Evolutionary conservation across 192 early-diverging fungal genomes (phyloP).

Genomic region (Funneliformis mosseae): DNA sequence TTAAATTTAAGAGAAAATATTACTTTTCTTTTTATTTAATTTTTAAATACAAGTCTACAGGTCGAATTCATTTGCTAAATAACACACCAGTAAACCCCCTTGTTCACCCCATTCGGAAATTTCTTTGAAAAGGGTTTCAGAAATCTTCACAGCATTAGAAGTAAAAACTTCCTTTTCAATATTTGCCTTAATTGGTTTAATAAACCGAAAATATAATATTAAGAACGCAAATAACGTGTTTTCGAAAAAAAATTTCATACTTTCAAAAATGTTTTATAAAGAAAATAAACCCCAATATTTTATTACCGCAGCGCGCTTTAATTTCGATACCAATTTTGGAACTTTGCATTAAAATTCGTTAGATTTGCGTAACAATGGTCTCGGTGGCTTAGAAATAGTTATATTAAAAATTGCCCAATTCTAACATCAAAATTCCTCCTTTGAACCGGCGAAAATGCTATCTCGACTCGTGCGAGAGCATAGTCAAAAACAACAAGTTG

Average conservation of each 20-base stretch:
- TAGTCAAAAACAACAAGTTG: slow-evolving; percentile 57
- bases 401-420: too few species aligned
- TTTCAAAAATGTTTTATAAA: neutral
- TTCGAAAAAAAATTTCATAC: neutral
- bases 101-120: neutral
- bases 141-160: neutral
- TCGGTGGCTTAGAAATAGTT: too few species aligned
- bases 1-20: neutral
- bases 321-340: neutral
- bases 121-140: neutral
- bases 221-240: neutral
- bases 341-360: neutral
- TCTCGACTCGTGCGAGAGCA: slow-evolving; percentile 59
- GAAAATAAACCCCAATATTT: neutral
- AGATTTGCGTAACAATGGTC: too few species aligned
- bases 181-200: neutral
- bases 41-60: too few species aligned
- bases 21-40: too few species aligned
- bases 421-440: too few species aligned
- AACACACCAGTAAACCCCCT: neutral
- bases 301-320: neutral
- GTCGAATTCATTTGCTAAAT: neutral
- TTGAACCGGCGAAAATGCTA: too few species aligned
- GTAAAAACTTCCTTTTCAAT: slow-evolving; percentile 31
- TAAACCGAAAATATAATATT: neutral